A percentile compares a stretch with the other conserved stretches of the same genome.
Evolutionary conservation across 208 protist species (phyloP).

Genomic region (Herpetomonas muscarum): DNA sequence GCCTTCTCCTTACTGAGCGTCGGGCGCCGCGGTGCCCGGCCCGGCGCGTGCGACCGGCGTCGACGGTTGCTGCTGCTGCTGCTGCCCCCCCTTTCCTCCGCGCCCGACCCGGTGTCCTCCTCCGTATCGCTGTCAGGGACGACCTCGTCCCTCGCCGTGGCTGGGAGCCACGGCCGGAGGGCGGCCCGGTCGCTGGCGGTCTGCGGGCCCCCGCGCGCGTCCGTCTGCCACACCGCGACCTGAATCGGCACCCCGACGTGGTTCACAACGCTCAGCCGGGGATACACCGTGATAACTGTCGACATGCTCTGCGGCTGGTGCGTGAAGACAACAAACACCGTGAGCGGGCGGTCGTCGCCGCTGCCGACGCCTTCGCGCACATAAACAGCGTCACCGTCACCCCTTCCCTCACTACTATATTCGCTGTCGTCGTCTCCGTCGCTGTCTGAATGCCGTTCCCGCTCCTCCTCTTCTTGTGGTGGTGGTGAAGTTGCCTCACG

Average conservation of each 20-base stretch:
- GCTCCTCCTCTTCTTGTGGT: too few relatives aligned
- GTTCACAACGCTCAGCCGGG: conserved; percentile 64
- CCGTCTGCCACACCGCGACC: conserved; percentile 53
- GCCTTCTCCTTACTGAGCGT: background rate
- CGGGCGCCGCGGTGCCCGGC: background rate
- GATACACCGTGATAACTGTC: conserved; percentile 51
- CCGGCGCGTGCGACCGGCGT: background rate
- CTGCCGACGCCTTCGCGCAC: conserved; percentile 1
- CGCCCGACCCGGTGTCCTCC: conserved; percentile 4
- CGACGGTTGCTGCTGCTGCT: background rate
- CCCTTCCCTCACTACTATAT: background rate
- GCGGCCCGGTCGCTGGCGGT: conserved; percentile 26
- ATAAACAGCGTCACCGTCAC: background rate
- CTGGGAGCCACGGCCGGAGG: conserved; percentile 29
- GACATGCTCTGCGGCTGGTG: conserved; percentile 42
- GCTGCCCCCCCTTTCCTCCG: background rate
- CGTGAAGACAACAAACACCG: conserved; percentile 47
- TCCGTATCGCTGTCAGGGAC: conserved; percentile 5
- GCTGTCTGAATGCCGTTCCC: background rate
- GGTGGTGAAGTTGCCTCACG: too few relatives aligned
- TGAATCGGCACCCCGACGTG: conserved; percentile 63
- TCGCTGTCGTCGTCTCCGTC: background rate
- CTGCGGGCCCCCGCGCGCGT: conserved; percentile 38
- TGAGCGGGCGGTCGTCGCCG: conserved; percentile 30
- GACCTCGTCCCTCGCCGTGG: conserved; percentile 8